Percentiles rank a stretch among this genome's conserved stretches.
Conservation (phyloP, 805 yeast species). For the Babjeviella inositovora region DNA sequence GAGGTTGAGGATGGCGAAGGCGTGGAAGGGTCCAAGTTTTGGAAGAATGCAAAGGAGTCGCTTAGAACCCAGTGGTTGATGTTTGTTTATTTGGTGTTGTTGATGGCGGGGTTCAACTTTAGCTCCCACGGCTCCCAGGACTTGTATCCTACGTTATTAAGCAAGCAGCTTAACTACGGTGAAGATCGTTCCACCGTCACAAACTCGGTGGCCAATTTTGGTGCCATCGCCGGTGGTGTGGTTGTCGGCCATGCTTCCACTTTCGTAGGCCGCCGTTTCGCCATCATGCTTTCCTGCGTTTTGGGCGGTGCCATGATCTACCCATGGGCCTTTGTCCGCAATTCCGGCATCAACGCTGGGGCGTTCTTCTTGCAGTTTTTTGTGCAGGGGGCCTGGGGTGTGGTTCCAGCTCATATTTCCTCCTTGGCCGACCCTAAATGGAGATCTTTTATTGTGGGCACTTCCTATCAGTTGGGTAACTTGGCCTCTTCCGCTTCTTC, state of each 20-base stretch:
- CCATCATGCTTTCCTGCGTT: conserved; percentile 32
- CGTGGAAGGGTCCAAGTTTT: conserved; percentile 9
- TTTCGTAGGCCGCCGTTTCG: conserved; percentile 36
- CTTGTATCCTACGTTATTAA: conserved; percentile 37
- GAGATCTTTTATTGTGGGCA: conserved; percentile 47
- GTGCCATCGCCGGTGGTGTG: conserved; percentile 42
- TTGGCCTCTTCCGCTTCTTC: conserved; percentile 51
- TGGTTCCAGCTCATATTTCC: conserved; percentile 42
- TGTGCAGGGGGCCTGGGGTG: conserved; percentile 63
- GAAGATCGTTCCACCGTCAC: conserved; percentile 32
- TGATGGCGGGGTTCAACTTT: conserved; percentile 52
- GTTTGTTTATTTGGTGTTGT: conserved; percentile 34
- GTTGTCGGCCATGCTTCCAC: conserved; percentile 37
- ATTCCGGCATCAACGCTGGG: conserved; percentile 33
- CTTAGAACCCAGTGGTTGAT: conserved; percentile 39
- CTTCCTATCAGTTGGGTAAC: conserved; percentile 54
- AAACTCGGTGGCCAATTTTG: conserved; percentile 39
- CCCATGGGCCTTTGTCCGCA: conserved; percentile 41
- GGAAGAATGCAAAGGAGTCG: conserved; percentile 13
- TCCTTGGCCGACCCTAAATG: conserved; percentile 49
- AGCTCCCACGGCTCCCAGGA: conserved; percentile 52
- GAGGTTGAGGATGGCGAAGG: conserved; percentile 13
- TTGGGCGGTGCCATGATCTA: conserved; percentile 45
- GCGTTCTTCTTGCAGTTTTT: conserved; percentile 45
- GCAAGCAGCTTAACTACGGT: conserved; percentile 24